A percentile compares a stretch with the other conserved stretches of the same genome.
These are phyloP conservation scores for Arthrocladium fulminans DNA, from an alignment of 2,329 filamentous ascomycete genomes.

Conservation along the genomic window DNA sequence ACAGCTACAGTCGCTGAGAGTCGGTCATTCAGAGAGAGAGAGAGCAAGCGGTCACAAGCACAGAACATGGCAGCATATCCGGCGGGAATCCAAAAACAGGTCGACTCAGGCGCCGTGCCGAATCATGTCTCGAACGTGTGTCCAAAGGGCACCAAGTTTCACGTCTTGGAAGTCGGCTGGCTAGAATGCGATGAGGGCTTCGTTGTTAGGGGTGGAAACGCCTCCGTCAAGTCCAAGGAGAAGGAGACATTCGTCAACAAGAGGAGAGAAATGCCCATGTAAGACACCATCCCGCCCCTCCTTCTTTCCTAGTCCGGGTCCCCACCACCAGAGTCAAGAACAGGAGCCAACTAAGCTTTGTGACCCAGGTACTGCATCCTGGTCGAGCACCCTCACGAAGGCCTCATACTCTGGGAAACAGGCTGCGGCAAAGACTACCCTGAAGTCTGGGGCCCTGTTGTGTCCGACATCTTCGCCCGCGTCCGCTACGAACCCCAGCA, in stretches of 20 bases:
- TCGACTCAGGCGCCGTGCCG: conserved; percentile 19
- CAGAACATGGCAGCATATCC: not conserved
- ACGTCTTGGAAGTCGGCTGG: conserved; percentile 21
- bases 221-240: conserved; percentile 18
- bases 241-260: conserved; percentile 53
- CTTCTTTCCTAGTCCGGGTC: not conserved
- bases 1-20: too few species aligned
- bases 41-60: too few species aligned
- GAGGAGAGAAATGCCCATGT: conserved; percentile 68
- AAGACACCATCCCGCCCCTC: conserved; percentile 36
- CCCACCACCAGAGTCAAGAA: too few species aligned
- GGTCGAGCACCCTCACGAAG: conserved; percentile 22
- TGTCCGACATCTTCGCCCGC: conserved; percentile 19
- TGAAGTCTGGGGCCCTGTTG: conserved; percentile 19
- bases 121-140: conserved; percentile 22
- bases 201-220: conserved; percentile 20
- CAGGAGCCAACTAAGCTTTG: not conserved
- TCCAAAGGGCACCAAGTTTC: conserved; percentile 21
- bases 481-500: conserved; percentile 19
- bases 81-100: conserved; percentile 20
- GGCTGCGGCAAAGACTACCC: conserved; percentile 23
- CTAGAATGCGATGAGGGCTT: conserved; percentile 21
- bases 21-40: too few species aligned
- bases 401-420: conserved; percentile 22
- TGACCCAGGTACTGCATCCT: conserved; percentile 15